phyloP scores from a whole-genome alignment of 1,284 basidiomycete species.

The Melampsora americana region DNA sequence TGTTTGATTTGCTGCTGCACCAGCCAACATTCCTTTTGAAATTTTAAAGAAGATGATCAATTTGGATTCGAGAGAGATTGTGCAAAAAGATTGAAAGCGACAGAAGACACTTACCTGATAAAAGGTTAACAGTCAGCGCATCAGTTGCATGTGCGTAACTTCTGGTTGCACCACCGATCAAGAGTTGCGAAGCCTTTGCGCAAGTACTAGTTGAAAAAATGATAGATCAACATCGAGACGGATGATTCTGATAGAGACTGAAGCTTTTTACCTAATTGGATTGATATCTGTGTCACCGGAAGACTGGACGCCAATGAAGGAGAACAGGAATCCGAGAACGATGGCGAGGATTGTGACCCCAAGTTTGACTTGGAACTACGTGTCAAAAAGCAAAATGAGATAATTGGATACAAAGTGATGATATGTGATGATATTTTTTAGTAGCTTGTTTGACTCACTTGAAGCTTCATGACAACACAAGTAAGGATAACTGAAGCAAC shows the following conservation, averaged over 20 bases:
- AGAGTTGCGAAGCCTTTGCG: conserved; percentile 62
- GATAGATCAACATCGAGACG: background rate
- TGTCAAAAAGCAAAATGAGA: conserved; percentile 49
- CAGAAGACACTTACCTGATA: conserved; percentile 57
- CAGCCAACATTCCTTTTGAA: conserved; percentile 57
- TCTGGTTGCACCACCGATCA: conserved; percentile 64
- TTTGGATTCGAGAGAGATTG: background rate
- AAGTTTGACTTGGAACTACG: conserved; percentile 52
- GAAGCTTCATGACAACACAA: conserved; percentile 57
- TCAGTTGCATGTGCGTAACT: conserved; percentile 54
- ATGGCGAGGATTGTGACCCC: conserved; percentile 57
- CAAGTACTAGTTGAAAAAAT: conserved; percentile 54
- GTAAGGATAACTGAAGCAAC: conserved; percentile 60
- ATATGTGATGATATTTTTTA: background rate
- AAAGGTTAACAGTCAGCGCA: conserved; percentile 62
- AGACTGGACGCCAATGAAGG: conserved; percentile 67
- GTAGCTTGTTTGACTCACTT: conserved; percentile 8
- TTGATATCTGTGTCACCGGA: conserved; percentile 62
- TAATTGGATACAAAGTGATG: conserved; percentile 33
- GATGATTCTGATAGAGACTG: background rate
- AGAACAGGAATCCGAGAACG: conserved; percentile 63
- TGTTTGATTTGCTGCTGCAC: conserved; percentile 63
- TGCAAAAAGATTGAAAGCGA: background rate
- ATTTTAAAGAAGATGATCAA: background rate
- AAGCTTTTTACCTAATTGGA: conserved; percentile 57